These are phyloP conservation scores for Xerocomellus chrysenteron DNA, from an alignment of 768 basidiomycete genomes.

Conservation along the genomic window DNA sequence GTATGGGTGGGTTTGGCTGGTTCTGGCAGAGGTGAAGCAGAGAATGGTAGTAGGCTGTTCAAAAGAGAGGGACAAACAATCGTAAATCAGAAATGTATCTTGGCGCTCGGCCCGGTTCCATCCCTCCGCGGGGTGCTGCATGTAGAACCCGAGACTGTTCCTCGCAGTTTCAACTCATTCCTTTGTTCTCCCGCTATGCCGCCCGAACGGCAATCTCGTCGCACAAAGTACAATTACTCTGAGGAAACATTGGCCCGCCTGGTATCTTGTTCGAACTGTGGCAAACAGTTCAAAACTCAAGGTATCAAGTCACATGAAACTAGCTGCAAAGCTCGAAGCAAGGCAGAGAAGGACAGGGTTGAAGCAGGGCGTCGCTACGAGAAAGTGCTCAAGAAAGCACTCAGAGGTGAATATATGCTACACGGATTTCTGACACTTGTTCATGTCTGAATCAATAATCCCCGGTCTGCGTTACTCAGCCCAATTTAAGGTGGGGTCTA, in stretches of 20 bases:
- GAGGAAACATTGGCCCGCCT: not conserved
- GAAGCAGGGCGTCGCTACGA: not conserved
- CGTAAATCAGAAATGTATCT: slow-evolving; percentile 30
- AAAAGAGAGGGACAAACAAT: not conserved
- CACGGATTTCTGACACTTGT: no score
- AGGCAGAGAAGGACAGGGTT: not conserved
- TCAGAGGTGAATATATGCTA: not conserved
- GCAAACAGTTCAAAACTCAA: not conserved
- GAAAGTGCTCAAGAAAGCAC: not conserved
- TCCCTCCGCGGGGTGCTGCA: not conserved
- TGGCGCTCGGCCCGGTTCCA: slow-evolving; percentile 8
- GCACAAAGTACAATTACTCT: not conserved
- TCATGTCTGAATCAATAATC: no score
- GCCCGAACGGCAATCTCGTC: not conserved
- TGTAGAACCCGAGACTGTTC: no score
- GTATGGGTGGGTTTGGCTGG: slow-evolving; percentile 35
- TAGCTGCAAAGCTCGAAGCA: not conserved
- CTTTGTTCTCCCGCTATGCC: slow-evolving; percentile 1
- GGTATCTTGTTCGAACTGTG: not conserved
- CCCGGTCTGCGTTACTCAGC: no score
- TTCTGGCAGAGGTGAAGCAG: slow-evolving; percentile 13
- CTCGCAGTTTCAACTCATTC: no score
- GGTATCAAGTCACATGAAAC: not conserved
- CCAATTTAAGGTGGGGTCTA: no score
- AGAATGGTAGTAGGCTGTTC: slow-evolving; percentile 20